Evolutionary conservation across 2,329 filamentous ascomycete species (phyloP).

Genomic region (Colletotrichum nymphaeae): DNA sequence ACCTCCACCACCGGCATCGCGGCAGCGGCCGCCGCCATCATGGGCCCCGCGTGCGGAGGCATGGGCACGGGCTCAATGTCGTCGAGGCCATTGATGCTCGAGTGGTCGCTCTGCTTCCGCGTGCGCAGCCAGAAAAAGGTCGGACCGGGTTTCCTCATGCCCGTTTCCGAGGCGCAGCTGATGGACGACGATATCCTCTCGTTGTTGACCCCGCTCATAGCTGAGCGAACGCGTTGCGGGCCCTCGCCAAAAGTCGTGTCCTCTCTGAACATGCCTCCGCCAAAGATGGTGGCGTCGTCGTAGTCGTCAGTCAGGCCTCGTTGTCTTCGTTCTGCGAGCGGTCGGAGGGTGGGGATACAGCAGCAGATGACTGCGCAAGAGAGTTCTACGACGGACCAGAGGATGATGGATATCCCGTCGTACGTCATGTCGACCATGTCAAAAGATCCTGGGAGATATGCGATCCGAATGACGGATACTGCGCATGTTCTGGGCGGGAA

Average conservation of each 20-base stretch:
- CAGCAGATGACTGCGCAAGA: slow-evolving; percentile 52
- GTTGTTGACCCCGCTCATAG: neutral
- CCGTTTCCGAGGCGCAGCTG: slow-evolving; percentile 13
- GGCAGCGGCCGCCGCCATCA: neutral
- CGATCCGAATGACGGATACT: slow-evolving; percentile 43
- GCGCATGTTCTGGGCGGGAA: slow-evolving; percentile 15
- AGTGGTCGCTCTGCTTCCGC: slow-evolving; percentile 20
- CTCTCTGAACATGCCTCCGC: neutral
- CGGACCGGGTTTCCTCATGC: slow-evolving; percentile 13
- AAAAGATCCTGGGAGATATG: slow-evolving; percentile 42
- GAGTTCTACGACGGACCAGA: slow-evolving; percentile 54
- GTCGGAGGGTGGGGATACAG: slow-evolving; percentile 52
- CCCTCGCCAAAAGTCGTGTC: neutral
- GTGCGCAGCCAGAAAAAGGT: slow-evolving; percentile 24
- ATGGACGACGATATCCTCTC: slow-evolving; percentile 6
- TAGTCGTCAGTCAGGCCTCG: neutral
- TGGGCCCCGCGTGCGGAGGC: neutral
- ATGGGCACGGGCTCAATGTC: slow-evolving; percentile 16
- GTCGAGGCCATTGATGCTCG: slow-evolving; percentile 1
- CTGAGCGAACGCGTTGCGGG: neutral
- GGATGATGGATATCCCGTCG: slow-evolving; percentile 44
- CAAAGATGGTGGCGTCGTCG: neutral
- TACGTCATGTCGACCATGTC: slow-evolving; percentile 45
- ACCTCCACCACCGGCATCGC: slow-evolving; percentile 1
- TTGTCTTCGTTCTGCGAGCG: slow-evolving; percentile 31